Base-by-base conservation (phyloP, 371 early-diverging fungal genomes). In the Apophysomyces elegans region DNA sequence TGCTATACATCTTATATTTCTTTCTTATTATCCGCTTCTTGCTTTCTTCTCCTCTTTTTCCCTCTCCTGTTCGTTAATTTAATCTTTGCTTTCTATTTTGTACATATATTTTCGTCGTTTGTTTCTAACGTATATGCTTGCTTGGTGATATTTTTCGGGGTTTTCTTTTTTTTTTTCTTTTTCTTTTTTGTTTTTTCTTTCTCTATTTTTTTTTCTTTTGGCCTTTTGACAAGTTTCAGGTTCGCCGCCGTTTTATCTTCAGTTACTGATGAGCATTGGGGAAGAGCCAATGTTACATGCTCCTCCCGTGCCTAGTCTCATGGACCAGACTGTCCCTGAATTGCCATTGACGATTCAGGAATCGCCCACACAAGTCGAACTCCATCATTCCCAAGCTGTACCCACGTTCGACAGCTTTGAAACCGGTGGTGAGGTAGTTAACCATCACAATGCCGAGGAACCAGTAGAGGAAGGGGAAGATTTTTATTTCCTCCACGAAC, bases 121-220 rank as follows among this genome's bases (percentile, higher is more conserved):
- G n/a, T 36, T 36, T 64, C 13, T 26, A 36, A 18, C 16, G 43
- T n/a, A 43, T 16, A 12, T 61, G 45, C 36, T 46, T 46, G 46
- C 61, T 46, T 43, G 32, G 26, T 39, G 35, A 35, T 14, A 56
- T 56, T 56, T 56, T 46, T 37, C n/a, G 21, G 16, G 38, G 26
- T 46, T 54, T 37, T 56, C 54, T 50, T 26, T 50, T 45, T 65
- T 60, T 47, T 44, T 65, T 16, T 46, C 32, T 36, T 60, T 54
- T 14, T 62, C 18, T 36, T 43, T 61, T 37, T 72, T 59, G 50
- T 36, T 36, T 26, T 65, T 36, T 47, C 39, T 56, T 60, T 56
- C 61, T 37, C 37, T 59, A 43, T 63, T 58, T 35, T 47, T 62
- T 62, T 64, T 61, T 58, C 26, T 56, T 26, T 46, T 65, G n/a